These are phyloP conservation scores for Termitomyces sp. DNA, from an alignment of 768 basidiomycete species.

Conservation along the genomic window DNA sequence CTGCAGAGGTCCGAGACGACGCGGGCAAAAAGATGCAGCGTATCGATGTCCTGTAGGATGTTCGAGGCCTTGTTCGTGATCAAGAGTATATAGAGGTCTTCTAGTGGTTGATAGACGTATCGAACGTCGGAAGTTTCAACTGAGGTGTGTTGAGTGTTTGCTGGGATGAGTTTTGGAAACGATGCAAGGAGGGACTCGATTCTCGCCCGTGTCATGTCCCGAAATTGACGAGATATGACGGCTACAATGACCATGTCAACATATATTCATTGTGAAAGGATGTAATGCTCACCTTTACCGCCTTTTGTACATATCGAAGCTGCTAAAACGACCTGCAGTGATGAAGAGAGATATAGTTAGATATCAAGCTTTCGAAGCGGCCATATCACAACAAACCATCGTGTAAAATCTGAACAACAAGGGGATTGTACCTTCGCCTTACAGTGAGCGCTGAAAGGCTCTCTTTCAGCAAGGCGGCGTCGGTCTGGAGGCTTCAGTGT, in stretches of 20 bases:
- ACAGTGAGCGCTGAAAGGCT: background rate
- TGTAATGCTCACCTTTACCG: slow-evolving; percentile 74
- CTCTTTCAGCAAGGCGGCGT: background rate
- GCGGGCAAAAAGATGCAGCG: slow-evolving; percentile 89
- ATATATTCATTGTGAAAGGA: background rate
- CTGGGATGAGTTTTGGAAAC: slow-evolving; percentile 95
- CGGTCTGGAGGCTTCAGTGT: background rate
- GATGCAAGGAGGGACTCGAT: slow-evolving; percentile 96
- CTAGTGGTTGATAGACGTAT: slow-evolving; percentile 95
- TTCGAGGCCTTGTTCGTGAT: slow-evolving; percentile 99
- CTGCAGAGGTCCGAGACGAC: slow-evolving; percentile 92
- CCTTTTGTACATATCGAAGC: slow-evolving; percentile 94
- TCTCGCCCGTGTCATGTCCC: slow-evolving; percentile 86
- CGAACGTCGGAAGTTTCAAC: slow-evolving; percentile 94
- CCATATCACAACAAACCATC: slow-evolving; percentile 11
- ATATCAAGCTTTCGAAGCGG: background rate
- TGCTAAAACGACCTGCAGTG: slow-evolving; percentile 81
- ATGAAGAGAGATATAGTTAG: slow-evolving; percentile 2
- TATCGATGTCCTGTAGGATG: slow-evolving; percentile 97
- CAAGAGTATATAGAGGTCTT: slow-evolving; percentile 94
- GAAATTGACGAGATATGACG: slow-evolving; percentile 94
- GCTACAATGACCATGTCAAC: slow-evolving; percentile 46
- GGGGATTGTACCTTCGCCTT: background rate
- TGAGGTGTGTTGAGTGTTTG: slow-evolving; percentile 94
- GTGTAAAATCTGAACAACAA: background rate